phyloP scores from a whole-genome alignment of 2,329 filamentous ascomycete genomes.

The Xylaria sp. region DNA sequence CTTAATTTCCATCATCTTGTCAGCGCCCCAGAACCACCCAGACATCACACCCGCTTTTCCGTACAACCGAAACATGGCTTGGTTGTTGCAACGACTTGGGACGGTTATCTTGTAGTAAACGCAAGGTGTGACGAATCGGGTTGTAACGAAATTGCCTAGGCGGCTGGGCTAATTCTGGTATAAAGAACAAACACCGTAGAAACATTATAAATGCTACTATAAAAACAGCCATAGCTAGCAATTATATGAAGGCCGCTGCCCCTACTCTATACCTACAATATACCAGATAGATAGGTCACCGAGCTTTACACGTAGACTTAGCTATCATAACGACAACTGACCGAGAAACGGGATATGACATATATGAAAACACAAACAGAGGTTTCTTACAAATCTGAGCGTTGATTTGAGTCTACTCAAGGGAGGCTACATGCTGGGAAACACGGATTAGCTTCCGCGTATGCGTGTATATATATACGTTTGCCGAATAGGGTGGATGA shows the following conservation, averaged over 20 bases:
- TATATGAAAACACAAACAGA: constrained; percentile 30
- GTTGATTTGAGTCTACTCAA: constrained; percentile 4
- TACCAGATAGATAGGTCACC: background rate
- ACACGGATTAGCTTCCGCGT: constrained; percentile 2
- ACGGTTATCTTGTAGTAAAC: background rate
- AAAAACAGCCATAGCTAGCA: background rate
- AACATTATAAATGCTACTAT: background rate
- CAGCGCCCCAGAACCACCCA: background rate
- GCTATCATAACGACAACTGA: background rate
- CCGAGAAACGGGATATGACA: constrained; percentile 24
- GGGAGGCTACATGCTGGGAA: constrained; percentile 26
- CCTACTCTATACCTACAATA: background rate
- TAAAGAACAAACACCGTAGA: background rate
- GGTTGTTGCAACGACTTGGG: background rate
- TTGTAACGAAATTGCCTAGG: too few relatives aligned
- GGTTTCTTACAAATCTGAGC: background rate
- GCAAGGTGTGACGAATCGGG: background rate
- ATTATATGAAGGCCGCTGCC: background rate
- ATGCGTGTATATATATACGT: constrained; percentile 3
- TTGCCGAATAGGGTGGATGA: background rate
- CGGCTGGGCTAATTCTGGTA: too few relatives aligned
- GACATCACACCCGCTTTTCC: background rate
- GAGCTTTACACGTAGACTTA: background rate
- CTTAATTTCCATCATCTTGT: constrained; percentile 3
- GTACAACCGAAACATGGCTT: background rate